Evolutionary conservation across 495 filamentous ascomycete genomes (phyloP), one percentile per base, ranked within the genome.

Genomic region (Pseudevernia furfuracea): DNA sequence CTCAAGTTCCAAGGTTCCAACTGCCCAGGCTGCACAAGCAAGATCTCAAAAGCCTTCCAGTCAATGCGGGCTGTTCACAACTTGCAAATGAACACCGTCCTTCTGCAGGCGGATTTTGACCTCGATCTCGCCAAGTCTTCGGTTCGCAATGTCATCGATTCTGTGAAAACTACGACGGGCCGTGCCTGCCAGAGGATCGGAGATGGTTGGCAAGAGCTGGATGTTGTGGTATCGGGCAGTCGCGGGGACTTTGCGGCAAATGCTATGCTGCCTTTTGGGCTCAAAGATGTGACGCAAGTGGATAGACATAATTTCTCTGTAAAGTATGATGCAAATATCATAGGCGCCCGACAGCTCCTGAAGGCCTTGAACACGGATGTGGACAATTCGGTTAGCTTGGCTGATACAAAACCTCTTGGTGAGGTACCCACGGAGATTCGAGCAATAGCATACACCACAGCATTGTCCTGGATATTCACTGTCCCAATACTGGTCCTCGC

Each of bases 401-500:
- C 86, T 44, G 73, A 81, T 34, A 28, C 52, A 17, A 55, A n/a
- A 34, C 34, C 52, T 32, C 30, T 21, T 21, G 28, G 19, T 32
- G 14, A 53, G 12, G 28, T 53, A 7, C 28, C 49, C 23, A 19
- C 17, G 8, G 28, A 30, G 8, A 32, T 91, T 11, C 80, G 78
- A 23, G 70, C 80, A 56, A 74, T 84, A 15, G 79, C 79, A 28
- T 83, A 76, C 63, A 82, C 84, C 74, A 88, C 85, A 0, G 21
- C 87, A 12, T 64, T 85, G 9, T 85, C 89, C 15, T 74, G 72
- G 7, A 19, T 79, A 12, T 69, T 92, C 25, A 92, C 90, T 0
- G 77, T 92, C n/a, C 89, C 90, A 0, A 86, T 92, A 3, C 73
- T 93, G 5, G 78, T 92, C 25, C 66, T 92, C 65, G 82, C 87